A percentile compares a stretch with the other conserved stretches of the same genome.
Conservation (phyloP, 495 filamentous ascomycete species). For the Neurospora intermedia region DNA sequence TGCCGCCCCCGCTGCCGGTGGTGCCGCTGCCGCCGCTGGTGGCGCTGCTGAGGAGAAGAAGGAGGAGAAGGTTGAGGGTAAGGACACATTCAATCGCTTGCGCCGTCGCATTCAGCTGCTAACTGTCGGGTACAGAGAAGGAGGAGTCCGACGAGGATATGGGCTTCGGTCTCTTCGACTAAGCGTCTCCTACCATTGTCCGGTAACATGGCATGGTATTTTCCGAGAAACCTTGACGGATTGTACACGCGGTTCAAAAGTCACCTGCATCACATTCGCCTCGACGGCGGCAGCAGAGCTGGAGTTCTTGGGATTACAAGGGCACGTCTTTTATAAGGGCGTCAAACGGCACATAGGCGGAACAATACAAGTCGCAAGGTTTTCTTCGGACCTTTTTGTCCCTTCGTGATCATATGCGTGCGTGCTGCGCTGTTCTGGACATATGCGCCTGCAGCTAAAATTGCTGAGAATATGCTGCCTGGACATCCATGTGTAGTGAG, state of each 20-base stretch:
- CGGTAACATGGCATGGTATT: conserved; percentile 8
- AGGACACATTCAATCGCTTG: conserved; percentile 3
- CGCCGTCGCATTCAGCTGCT: conserved; percentile 12
- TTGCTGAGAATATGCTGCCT: neutral
- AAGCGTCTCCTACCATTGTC: conserved; percentile 26
- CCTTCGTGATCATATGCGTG: neutral
- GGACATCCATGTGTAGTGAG: neutral
- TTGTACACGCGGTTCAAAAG: conserved; percentile 8
- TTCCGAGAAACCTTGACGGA: conserved; percentile 14
- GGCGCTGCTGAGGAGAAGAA: conserved; percentile 60
- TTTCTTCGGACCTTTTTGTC: conserved; percentile 15
- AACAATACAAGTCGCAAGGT: conserved; percentile 14
- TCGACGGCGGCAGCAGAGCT: conserved; percentile 5
- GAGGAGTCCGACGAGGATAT: conserved; percentile 99
- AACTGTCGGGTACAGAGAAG: conserved; percentile 34
- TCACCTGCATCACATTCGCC: conserved; percentile 3
- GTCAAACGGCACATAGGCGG: conserved; percentile 10
- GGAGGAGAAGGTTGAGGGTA: conserved; percentile 67
- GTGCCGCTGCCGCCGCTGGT: conserved; percentile 52
- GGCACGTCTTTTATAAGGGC: conserved; percentile 2
- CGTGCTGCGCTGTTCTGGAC: neutral
- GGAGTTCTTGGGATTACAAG: conserved; percentile 11
- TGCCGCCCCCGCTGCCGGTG: conserved; percentile 54
- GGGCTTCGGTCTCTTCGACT: conserved; percentile 99
- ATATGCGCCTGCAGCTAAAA: neutral